Evolutionary conservation across 2,329 filamentous ascomycete genomes (phyloP), one percentile per base, ranked within the genome.

Genomic region (Cercospora sojina): DNA sequence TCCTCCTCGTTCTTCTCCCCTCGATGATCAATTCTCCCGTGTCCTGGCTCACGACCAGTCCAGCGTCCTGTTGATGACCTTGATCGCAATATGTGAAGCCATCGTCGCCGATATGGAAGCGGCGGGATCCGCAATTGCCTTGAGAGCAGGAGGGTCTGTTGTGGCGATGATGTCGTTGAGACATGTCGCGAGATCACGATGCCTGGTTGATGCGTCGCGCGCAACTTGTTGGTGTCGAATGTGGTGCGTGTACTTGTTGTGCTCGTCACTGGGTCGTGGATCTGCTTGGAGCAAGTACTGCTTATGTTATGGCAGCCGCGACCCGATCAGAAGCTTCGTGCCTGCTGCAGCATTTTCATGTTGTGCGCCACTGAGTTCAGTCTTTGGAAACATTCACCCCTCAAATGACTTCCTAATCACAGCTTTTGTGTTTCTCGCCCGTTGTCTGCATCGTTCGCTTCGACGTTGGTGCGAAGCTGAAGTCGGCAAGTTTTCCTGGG

Each of bases 71-170:
- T 71, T 89, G 87, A 81, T 96, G 92, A 32, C 92, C 92, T 71
- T 91, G 89, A 69, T 89, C 84, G 78, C 92, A 96, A 77, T 91
- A 96, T 69, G 89, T 87, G 65, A 89, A 85, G 3, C 92, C 91
- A 78, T 91, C 90, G 71, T 93, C 88, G 32, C 89, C 82, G 75
- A 91, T 91, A 80, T 90, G 77, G 41, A 76, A 92, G 69, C 86
- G 85, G 49, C 84, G 85, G 60, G 90, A 90, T 67, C 90, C 89
- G 76, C 92, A 96, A 73, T 86, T 85, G 53, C 76, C 73, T 57
- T 75, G 66, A 9, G 69, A 69, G 56, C 75, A 77, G 16, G 68
- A 66, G 18, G 73, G 72, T 25, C 68, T 56, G 49, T 67, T 67
- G 12, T 43, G 62, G 25, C 41, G 61, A 27, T 64, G 66, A 25